A percentile compares a stretch with the other conserved stretches of the same genome.
phyloP scores from a whole-genome alignment of 768 basidiomycete species.

The Termitomyces eurrhizus region DNA sequence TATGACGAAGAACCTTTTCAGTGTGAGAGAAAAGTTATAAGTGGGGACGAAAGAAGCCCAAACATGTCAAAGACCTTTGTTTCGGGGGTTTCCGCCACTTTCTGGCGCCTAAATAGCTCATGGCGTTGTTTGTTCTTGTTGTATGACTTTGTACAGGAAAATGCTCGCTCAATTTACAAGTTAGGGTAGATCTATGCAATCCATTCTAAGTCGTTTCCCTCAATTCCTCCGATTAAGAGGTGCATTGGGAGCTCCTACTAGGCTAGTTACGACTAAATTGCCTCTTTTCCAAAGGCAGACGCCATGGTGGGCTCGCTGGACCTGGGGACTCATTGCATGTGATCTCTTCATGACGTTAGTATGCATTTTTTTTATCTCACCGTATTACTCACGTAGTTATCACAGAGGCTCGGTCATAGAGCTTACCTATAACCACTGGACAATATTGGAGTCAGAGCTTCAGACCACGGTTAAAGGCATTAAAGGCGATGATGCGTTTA shows the following conservation, averaged over 20 bases:
- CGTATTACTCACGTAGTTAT: background rate
- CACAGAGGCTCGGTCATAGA: slow-evolving; percentile 28
- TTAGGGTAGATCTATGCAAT: slow-evolving; percentile 6
- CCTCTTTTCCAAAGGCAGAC: slow-evolving; percentile 26
- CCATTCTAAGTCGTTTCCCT: slow-evolving; percentile 10
- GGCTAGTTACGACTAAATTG: slow-evolving; percentile 11
- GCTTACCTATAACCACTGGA: slow-evolving; percentile 32
- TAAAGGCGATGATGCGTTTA: slow-evolving; percentile 9
- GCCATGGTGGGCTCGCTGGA: slow-evolving; percentile 30
- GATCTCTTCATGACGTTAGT: slow-evolving; percentile 30
- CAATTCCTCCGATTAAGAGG: slow-evolving; percentile 12
- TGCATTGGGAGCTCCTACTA: slow-evolving; percentile 1
- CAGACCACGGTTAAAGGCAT: slow-evolving; percentile 18
- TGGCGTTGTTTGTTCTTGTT: slow-evolving; percentile 5
- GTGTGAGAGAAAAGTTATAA: background rate
- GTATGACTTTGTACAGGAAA: background rate
- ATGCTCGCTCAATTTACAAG: background rate
- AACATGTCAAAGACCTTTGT: slow-evolving; percentile 9
- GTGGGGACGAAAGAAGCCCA: slow-evolving; percentile 6
- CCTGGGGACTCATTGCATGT: slow-evolving; percentile 25
- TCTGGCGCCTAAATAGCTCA: background rate
- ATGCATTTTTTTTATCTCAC: background rate
- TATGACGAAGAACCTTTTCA: background rate
- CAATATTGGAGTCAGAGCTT: slow-evolving; percentile 20
- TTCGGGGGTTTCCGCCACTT: background rate